These are phyloP conservation scores for Prunus mira DNA, from an alignment of 306 rosid genomes.

Conservation along the genomic window DNA sequence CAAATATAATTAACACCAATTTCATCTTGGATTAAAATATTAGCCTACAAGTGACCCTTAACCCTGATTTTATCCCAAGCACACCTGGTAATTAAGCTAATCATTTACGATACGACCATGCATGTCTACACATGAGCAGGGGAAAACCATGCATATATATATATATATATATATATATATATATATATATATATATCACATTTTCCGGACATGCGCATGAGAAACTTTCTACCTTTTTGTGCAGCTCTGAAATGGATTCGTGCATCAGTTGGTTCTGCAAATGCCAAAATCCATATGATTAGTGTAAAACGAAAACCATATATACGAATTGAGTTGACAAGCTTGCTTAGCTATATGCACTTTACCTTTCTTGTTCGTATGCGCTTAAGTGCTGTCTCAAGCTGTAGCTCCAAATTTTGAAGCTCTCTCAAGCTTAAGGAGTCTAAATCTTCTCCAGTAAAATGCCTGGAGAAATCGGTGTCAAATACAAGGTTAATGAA, in stretches of 20 bases:
- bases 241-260: slow-evolving; percentile 64
- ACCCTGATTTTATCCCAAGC: neutral
- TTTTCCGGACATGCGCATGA: too few species aligned
- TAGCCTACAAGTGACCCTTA: too few species aligned
- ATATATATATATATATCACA: too few species aligned
- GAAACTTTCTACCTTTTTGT: slow-evolving; percentile 56
- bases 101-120: neutral
- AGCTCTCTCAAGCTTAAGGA: slow-evolving; percentile 64
- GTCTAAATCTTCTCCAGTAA: slow-evolving; percentile 57
- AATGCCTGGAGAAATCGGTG: slow-evolving; percentile 40
- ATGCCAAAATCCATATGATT: neutral
- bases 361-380: slow-evolving; percentile 72
- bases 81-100: neutral
- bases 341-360: neutral
- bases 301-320: neutral
- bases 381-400: slow-evolving; percentile 68
- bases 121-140: too few species aligned
- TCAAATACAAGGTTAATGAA: neutral
- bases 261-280: slow-evolving; percentile 81
- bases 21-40: neutral
- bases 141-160: neutral
- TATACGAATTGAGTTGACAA: neutral
- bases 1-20: neutral
- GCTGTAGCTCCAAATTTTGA: slow-evolving; percentile 71
- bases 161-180: too few species aligned